A percentile compares a stretch with the other conserved stretches of the same genome.
Conservation (phyloP, 257 asterid genomes). For the Solanum lycopersicoides region DNA sequence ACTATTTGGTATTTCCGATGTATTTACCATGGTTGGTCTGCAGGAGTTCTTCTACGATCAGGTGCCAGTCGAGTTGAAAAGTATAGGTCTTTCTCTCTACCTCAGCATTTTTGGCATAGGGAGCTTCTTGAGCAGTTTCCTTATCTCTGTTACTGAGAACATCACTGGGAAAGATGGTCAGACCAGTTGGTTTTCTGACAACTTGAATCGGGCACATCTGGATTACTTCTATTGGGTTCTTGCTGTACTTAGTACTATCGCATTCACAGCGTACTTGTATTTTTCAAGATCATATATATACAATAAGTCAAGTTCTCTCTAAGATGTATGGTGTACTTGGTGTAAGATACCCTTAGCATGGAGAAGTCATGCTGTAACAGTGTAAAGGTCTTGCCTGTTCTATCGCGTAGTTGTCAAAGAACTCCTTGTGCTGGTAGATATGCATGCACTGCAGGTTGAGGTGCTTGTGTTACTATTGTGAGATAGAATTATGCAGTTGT, state of each 20-base stretch:
- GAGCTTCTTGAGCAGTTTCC: conserved; percentile 50
- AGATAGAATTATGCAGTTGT: neutral
- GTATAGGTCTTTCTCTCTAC: conserved; percentile 43
- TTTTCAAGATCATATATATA: conserved; percentile 21
- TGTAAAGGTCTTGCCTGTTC: too few species aligned
- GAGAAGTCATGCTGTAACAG: neutral
- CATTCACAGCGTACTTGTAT: conserved; percentile 10
- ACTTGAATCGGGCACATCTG: conserved; percentile 29
- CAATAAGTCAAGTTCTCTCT: conserved; percentile 1
- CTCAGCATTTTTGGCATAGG: conserved; percentile 53
- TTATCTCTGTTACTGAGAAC: conserved; percentile 27
- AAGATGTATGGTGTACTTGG: neutral
- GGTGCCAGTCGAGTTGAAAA: conserved; percentile 43
- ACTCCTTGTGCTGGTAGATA: neutral
- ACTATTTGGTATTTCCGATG: conserved; percentile 40
- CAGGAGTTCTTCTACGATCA: conserved; percentile 67
- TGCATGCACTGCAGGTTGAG: neutral
- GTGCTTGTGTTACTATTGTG: neutral
- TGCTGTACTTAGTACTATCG: conserved; percentile 18
- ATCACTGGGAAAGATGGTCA: conserved; percentile 12
- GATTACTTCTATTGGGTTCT: conserved; percentile 37
- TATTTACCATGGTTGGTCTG: conserved; percentile 41
- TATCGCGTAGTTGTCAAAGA: neutral
- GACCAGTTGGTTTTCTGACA: conserved; percentile 25
- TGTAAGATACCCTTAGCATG: neutral